Conservation (phyloP, 257 asterid species). For the Plantago elongata region DNA sequence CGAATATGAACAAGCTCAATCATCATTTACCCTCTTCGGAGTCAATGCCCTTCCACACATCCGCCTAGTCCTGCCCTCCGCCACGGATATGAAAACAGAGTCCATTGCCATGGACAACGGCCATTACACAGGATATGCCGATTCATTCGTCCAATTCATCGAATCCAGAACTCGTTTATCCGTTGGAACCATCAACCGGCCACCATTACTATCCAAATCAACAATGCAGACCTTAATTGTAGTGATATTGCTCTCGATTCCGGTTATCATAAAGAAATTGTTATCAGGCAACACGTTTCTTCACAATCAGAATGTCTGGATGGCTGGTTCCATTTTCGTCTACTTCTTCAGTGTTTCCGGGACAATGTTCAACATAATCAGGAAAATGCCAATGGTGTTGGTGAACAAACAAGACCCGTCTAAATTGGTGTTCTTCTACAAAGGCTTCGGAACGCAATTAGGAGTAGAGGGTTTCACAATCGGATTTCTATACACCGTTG, state of each 20-base stretch:
- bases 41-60: slow-evolving; percentile 63
- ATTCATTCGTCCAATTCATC: slow-evolving; percentile 52
- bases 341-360: slow-evolving; percentile 86
- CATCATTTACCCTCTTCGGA: slow-evolving; percentile 38
- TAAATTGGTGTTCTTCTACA: slow-evolving; percentile 50
- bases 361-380: slow-evolving; percentile 63
- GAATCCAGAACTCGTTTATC: slow-evolving; percentile 26
- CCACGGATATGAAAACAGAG: slow-evolving; percentile 36
- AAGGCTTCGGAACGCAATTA: slow-evolving; percentile 63
- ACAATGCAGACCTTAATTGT: slow-evolving; percentile 26
- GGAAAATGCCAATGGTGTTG: slow-evolving; percentile 69
- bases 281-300: slow-evolving; percentile 45
- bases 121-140: slow-evolving; percentile 39
- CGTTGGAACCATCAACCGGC: slow-evolving; percentile 48
- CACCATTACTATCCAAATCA: slow-evolving; percentile 44
- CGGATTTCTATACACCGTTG: slow-evolving; percentile 60
- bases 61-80: slow-evolving; percentile 52
- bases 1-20: slow-evolving; percentile 52
- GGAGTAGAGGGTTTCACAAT: slow-evolving; percentile 69
- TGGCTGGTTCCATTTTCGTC: slow-evolving; percentile 50
- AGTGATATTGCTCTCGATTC: slow-evolving; percentile 32
- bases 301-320: slow-evolving; percentile 52
- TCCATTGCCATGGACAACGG: slow-evolving; percentile 48
- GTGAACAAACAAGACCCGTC: slow-evolving; percentile 46
- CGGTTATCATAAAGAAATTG: slow-evolving; percentile 43